These are phyloP conservation scores for Monosporozyma aquatica DNA, from an alignment of 805 yeast genomes.

Conservation along the genomic window DNA sequence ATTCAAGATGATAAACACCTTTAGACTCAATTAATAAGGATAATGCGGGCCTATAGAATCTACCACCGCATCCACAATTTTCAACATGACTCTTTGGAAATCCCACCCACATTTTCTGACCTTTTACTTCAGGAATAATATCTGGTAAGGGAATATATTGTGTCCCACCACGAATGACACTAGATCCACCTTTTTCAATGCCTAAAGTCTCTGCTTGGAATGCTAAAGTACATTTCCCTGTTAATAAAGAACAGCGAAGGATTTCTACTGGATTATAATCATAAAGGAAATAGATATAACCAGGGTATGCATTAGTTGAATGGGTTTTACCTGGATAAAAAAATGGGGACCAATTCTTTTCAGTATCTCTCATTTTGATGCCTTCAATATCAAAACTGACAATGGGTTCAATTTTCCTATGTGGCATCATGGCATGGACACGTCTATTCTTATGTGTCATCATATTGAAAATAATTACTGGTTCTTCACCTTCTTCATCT, in stretches of 20 bases:
- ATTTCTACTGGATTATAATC: slow-evolving; percentile 14
- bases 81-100: slow-evolving; percentile 13
- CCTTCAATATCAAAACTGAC: slow-evolving; percentile 6
- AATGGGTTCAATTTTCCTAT: slow-evolving; percentile 9
- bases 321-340: slow-evolving; percentile 5
- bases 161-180: slow-evolving; percentile 12
- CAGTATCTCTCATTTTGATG: slow-evolving; percentile 4
- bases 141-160: slow-evolving; percentile 15
- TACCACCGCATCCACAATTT: slow-evolving; percentile 15
- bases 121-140: slow-evolving; percentile 10
- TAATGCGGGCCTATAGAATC: slow-evolving; percentile 15
- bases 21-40: slow-evolving; percentile 10
- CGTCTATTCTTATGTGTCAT: slow-evolving; percentile 5
- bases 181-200: slow-evolving; percentile 2
- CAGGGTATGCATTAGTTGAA: slow-evolving; percentile 14
- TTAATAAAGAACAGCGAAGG: slow-evolving; percentile 16
- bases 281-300: slow-evolving; percentile 15
- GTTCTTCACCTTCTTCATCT: slow-evolving; percentile 8
- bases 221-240: slow-evolving; percentile 12
- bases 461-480: slow-evolving; percentile 13
- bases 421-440: slow-evolving; percentile 12
- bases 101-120: slow-evolving; percentile 17
- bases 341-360: slow-evolving; percentile 15
- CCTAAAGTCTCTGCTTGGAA: slow-evolving; percentile 7
- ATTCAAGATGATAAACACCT: slow-evolving; percentile 14